Conservation (phyloP, 1,139 yeast species). For the Taiozyma sp. region DNA sequence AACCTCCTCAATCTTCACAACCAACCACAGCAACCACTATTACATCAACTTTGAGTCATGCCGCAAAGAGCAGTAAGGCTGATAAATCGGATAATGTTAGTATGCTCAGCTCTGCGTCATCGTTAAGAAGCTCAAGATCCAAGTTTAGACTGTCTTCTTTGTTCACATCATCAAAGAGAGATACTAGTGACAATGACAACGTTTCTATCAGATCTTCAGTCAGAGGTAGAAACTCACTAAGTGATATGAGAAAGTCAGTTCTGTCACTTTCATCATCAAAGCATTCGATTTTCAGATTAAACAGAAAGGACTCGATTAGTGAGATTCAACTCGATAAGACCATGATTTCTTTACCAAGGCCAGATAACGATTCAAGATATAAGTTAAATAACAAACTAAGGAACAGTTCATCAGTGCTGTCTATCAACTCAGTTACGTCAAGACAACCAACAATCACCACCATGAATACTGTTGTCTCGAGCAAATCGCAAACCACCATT, state of each 20-base stretch:
- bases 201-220: conserved; percentile 20
- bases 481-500: conserved; percentile 2
- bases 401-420: conserved; percentile 46
- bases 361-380: conserved; percentile 48
- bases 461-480: conserved; percentile 2
- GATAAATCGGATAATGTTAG: conserved; percentile 17
- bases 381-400: conserved; percentile 46
- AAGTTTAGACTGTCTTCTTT: conserved; percentile 22
- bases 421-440: conserved; percentile 29
- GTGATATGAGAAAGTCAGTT: conserved; percentile 23
- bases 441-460: conserved; percentile 12
- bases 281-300: conserved; percentile 16
- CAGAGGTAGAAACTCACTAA: conserved; percentile 19
- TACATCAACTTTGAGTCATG: neutral
- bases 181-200: conserved; percentile 12
- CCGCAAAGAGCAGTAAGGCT: neutral
- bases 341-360: conserved; percentile 50
- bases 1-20: neutral
- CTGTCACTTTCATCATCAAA: conserved; percentile 18
- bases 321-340: conserved; percentile 24
- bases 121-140: conserved; percentile 20
- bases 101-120: conserved; percentile 14
- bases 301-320: conserved; percentile 19
- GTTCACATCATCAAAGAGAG: conserved; percentile 17
- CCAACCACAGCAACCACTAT: neutral